Percentiles rank a stretch among this genome's conserved stretches.
phyloP scores from a whole-genome alignment of 768 basidiomycete genomes.

The Pulveroboletus sp. region DNA sequence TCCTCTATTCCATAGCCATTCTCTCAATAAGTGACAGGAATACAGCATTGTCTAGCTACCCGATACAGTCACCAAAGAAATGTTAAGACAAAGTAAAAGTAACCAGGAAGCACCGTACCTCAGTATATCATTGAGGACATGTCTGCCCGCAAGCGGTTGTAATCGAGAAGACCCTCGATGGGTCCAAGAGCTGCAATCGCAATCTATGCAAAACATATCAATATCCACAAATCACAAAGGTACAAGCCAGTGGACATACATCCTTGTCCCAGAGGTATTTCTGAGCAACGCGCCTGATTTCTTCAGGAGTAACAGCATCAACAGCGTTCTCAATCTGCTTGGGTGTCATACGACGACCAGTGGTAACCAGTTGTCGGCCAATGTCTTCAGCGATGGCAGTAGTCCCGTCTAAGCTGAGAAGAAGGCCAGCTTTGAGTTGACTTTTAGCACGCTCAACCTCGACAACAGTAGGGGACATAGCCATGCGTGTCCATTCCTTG shows the following conservation, averaged over 20 bases:
- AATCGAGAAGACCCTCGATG: slow-evolving; percentile 90
- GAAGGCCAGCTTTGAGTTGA: slow-evolving; percentile 91
- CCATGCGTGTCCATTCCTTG: slow-evolving; percentile 95
- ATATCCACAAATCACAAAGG: not conserved
- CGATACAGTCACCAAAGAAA: not conserved
- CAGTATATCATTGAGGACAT: slow-evolving; percentile 79
- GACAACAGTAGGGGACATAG: slow-evolving; percentile 70
- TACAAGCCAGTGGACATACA: slow-evolving; percentile 41
- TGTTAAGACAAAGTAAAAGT: not conserved
- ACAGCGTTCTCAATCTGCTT: slow-evolving; percentile 91
- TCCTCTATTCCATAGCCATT: slow-evolving; percentile 19
- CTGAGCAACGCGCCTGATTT: slow-evolving; percentile 91
- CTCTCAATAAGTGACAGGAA: slow-evolving; percentile 17
- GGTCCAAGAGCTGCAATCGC: slow-evolving; percentile 87
- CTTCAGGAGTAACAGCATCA: slow-evolving; percentile 80
- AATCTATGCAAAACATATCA: slow-evolving; percentile 42
- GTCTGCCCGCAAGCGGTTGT: slow-evolving; percentile 82
- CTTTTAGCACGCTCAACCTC: slow-evolving; percentile 98
- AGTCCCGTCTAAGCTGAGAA: slow-evolving; percentile 90
- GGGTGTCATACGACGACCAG: slow-evolving; percentile 84
- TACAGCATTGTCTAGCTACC: slow-evolving; percentile 20
- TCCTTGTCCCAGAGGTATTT: slow-evolving; percentile 98
- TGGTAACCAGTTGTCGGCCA: slow-evolving; percentile 95
- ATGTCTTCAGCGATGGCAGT: slow-evolving; percentile 98
- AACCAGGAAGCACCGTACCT: slow-evolving; percentile 3